Evolutionary conservation across 2,329 filamentous ascomycete species (phyloP), one percentile per base, ranked within the genome.

Genomic region (Aspergillus tanneri): DNA sequence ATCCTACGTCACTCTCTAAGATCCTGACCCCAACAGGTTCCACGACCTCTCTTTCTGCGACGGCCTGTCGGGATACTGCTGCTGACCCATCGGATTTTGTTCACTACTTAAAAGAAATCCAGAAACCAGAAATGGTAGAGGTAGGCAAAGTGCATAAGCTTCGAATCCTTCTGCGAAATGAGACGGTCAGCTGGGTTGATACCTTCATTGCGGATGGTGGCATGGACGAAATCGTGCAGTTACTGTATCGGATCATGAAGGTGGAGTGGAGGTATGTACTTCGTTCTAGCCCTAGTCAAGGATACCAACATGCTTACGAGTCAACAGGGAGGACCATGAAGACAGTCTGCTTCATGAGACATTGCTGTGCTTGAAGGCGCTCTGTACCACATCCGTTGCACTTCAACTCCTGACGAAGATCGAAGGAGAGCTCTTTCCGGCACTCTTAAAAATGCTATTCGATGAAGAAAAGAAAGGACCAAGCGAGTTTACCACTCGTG

Each of bases 381-480:
- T 97, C 2, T 95, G 90, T 65, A 99, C 93, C 1, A 96, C 92
- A 2, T 90, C 88, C 12, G 79, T 89, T 27, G 93, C 90, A 1
- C 78, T 96, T 61, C 82, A 87, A 56, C 88, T 92, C 63, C 81
- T 99, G 6, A 81, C 88, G 56, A 82, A 83, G 8, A 88, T 96
- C 48, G 89, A 95, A 57, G 76, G 78, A 5, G 85, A 86, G 0
- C 78, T 99, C 7, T 96, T 97, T 63, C 90, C 92, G 2, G 88
- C 88, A 21, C 75, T 99, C 38, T 73, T 97, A 38, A 82, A 82
- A 49, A 90, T 97, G 86, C 78, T 97, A 32, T 97, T 97, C 62
- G 91, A 96, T 62, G 89, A 95, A n/a, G 92, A 97, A 66, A 95
- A 91, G 75, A 97, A 97, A 68, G 93, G 93, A 0, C 93, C 93